These are phyloP conservation scores for Phylloporus arenicola DNA, from an alignment of 768 basidiomycete genomes.

Conservation along the genomic window DNA sequence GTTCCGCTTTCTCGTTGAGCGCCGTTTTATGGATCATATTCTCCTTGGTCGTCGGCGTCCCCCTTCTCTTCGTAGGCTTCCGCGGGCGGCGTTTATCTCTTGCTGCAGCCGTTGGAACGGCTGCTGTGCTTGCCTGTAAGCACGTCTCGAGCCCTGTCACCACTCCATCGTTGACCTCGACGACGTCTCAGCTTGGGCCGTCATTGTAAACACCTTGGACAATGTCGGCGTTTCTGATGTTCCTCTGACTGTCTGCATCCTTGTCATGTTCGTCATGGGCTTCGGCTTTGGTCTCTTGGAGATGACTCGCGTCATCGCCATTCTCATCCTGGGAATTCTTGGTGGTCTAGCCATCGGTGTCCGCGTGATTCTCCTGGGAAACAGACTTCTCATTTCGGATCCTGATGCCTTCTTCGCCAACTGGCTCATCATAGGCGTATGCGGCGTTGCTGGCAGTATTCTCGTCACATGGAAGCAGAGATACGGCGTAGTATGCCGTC, in stretches of 20 bases:
- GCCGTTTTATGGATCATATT: constrained; percentile 58
- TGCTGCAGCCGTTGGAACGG: constrained; percentile 49
- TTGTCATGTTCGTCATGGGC: constrained; percentile 47
- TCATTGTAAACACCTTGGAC: constrained; percentile 52
- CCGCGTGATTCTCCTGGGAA: constrained; percentile 47
- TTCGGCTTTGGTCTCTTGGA: constrained; percentile 52
- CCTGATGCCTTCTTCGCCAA: constrained; percentile 37
- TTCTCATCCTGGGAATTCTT: constrained; percentile 41
- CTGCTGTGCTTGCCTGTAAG: constrained; percentile 44
- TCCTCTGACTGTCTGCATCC: constrained; percentile 42
- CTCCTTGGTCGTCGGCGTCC: constrained; percentile 45
- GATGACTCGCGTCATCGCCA: constrained; percentile 43
- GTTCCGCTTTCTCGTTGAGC: constrained; percentile 41
- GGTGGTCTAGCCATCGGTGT: constrained; percentile 57
- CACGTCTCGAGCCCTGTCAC: constrained; percentile 1
- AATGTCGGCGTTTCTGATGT: constrained; percentile 47
- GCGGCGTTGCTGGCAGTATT: constrained; percentile 39
- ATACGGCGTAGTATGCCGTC: constrained; percentile 43
- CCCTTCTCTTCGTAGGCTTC: constrained; percentile 52
- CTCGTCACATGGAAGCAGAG: constrained; percentile 43
- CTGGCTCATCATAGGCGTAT: constrained; percentile 48
- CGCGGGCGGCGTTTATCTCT: constrained; percentile 53
- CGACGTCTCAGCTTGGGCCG: constrained; percentile 49
- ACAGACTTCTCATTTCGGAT: constrained; percentile 42
- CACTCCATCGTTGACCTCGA: background rate